Percentiles rank a stretch among this genome's conserved stretches.
Conservation (phyloP, 768 basidiomycete species). For the Leccinum boreale region DNA sequence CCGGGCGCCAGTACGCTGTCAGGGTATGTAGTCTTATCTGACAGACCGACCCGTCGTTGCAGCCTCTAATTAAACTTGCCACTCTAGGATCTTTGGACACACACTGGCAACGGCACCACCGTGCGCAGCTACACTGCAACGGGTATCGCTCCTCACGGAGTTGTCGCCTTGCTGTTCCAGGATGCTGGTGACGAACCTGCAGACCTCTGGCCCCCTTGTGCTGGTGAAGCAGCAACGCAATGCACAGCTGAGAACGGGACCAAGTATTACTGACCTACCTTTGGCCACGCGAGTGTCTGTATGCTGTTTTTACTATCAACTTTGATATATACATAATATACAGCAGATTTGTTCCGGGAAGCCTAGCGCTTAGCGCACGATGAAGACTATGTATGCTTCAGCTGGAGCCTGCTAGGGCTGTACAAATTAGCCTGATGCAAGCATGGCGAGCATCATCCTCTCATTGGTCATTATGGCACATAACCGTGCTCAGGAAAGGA, state of each 20-base stretch:
- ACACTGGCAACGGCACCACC: constrained; percentile 65
- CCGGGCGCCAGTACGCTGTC: constrained; percentile 59
- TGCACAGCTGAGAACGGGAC: constrained; percentile 64
- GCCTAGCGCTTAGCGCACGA: background rate
- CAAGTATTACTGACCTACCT: constrained; percentile 14
- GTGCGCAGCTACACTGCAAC: constrained; percentile 49
- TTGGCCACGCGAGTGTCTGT: background rate
- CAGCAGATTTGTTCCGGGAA: no score
- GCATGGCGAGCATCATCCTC: constrained; percentile 42
- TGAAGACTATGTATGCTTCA: background rate
- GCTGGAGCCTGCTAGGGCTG: background rate
- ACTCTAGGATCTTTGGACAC: constrained; percentile 64
- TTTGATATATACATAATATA: background rate
- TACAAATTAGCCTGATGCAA: constrained; percentile 11
- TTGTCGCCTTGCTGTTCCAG: constrained; percentile 58
- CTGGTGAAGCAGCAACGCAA: constrained; percentile 40
- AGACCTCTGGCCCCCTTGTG: constrained; percentile 54
- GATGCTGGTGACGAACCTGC: constrained; percentile 69
- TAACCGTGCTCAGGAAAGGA: constrained; percentile 32
- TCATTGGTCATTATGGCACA: constrained; percentile 41
- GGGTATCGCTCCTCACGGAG: constrained; percentile 60
- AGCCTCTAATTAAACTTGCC: background rate
- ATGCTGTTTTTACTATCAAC: background rate
- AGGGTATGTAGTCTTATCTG: constrained; percentile 38
- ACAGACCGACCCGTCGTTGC: background rate